Conservation (phyloP, 305 asterid genomes). For the Rubia balearica region DNA sequence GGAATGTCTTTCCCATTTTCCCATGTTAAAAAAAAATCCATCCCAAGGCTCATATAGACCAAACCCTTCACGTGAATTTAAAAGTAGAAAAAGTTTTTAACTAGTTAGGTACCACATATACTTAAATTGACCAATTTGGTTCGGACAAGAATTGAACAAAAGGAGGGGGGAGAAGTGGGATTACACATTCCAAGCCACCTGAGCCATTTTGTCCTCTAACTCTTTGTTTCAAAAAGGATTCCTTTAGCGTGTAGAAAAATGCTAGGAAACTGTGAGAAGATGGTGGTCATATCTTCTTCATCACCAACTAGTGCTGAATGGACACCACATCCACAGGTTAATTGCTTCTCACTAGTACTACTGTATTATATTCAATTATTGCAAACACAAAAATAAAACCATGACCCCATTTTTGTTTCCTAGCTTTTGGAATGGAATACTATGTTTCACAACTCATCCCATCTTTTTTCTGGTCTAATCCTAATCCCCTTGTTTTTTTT, state of each 20-base stretch:
- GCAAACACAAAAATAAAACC: slow-evolving; percentile 15
- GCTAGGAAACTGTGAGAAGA: slow-evolving; percentile 41
- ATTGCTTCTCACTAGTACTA: slow-evolving; percentile 9
- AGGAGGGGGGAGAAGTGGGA: neutral
- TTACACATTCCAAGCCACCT: slow-evolving; percentile 25
- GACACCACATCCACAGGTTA: slow-evolving; percentile 41
- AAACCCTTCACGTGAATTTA: slow-evolving; percentile 46
- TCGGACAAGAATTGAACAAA: neutral
- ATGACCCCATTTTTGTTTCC: slow-evolving; percentile 64
- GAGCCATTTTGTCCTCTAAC: slow-evolving; percentile 48
- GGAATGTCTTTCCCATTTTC: slow-evolving; percentile 27
- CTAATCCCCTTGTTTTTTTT: slow-evolving; percentile 11
- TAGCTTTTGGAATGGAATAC: slow-evolving; percentile 77
- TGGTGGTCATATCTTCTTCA: slow-evolving; percentile 35
- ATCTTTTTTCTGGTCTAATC: slow-evolving; percentile 15
- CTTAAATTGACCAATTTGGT: neutral
- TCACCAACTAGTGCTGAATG: slow-evolving; percentile 35
- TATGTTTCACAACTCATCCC: slow-evolving; percentile 22
- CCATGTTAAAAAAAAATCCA: neutral
- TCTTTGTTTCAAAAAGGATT: slow-evolving; percentile 45
- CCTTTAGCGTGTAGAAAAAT: slow-evolving; percentile 20
- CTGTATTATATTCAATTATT: slow-evolving; percentile 45
- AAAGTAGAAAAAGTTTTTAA: slow-evolving; percentile 15
- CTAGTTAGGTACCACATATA: neutral
- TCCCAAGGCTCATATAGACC: slow-evolving; percentile 12